Percentiles rank a stretch among this genome's conserved stretches.
Evolutionary conservation across 768 basidiomycete genomes (phyloP).

Genomic region (Leccinum olivaceopallidum): DNA sequence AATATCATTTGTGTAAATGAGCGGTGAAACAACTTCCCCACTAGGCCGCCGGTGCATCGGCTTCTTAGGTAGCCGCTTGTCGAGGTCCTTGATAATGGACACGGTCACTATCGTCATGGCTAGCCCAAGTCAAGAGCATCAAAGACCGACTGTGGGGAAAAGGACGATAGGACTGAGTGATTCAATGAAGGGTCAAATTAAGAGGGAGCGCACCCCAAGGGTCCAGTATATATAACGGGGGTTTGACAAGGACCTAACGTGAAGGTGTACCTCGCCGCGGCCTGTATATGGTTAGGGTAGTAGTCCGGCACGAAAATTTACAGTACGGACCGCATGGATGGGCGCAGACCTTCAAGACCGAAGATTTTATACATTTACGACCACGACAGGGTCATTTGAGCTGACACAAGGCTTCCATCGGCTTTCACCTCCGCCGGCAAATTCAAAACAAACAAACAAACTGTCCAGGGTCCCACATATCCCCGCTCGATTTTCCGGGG

Average conservation of each 20-base stretch:
- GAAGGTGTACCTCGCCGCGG: not conserved
- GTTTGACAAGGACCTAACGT: slow-evolving; percentile 6
- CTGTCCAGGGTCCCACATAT: slow-evolving; percentile 25
- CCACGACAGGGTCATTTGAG: slow-evolving; percentile 20
- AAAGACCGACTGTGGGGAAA: slow-evolving; percentile 16
- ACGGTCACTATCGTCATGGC: slow-evolving; percentile 24
- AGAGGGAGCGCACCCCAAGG: slow-evolving; percentile 20
- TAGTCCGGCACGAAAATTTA: slow-evolving; percentile 24
- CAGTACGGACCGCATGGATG: slow-evolving; percentile 16
- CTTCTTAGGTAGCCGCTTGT: slow-evolving; percentile 43
- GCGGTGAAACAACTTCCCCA: slow-evolving; percentile 58
- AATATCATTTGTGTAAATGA: slow-evolving; percentile 47
- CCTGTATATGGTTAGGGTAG: slow-evolving; percentile 15
- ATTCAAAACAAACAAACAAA: slow-evolving; percentile 3
- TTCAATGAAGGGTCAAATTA: slow-evolving; percentile 13
- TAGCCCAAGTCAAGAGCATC: slow-evolving; percentile 25
- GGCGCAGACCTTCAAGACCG: slow-evolving; percentile 18
- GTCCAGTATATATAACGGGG: slow-evolving; percentile 22
- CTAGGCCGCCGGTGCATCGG: slow-evolving; percentile 42
- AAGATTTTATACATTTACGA: slow-evolving; percentile 18
- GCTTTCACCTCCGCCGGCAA: slow-evolving; percentile 14
- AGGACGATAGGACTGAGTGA: slow-evolving; percentile 12
- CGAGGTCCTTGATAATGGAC: slow-evolving; percentile 42
- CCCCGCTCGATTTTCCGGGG: slow-evolving; percentile 16
- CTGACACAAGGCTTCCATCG: slow-evolving; percentile 10